Evolutionary conservation across 108 stramenopile species (phyloP).

Genomic region (Schizochytrium sp.): DNA sequence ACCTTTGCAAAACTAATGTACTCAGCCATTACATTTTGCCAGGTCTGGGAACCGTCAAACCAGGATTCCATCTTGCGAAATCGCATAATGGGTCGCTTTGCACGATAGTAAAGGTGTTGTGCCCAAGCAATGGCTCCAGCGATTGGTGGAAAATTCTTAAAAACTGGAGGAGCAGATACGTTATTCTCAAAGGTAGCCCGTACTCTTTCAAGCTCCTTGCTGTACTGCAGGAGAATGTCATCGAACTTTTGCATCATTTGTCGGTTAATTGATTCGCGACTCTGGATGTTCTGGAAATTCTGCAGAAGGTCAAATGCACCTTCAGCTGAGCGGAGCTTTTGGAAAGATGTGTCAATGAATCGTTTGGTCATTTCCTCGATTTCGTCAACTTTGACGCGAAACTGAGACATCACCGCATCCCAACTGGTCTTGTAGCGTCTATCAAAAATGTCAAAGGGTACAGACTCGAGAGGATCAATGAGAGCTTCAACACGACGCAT

Average conservation of each 20-base stretch:
- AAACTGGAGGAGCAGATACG: slow-evolving; percentile 68
- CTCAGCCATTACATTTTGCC: slow-evolving; percentile 75
- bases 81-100: slow-evolving; percentile 79
- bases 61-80: slow-evolving; percentile 78
- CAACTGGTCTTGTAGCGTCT: slow-evolving; percentile 77
- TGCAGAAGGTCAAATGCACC: slow-evolving; percentile 82
- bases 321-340: slow-evolving; percentile 80
- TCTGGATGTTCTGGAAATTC: slow-evolving; percentile 78
- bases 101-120: slow-evolving; percentile 77
- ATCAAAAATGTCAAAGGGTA: slow-evolving; percentile 67
- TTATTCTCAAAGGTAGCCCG: slow-evolving; percentile 66
- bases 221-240: slow-evolving; percentile 79
- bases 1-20: slow-evolving; percentile 79
- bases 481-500: slow-evolving; percentile 71
- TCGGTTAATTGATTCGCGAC: slow-evolving; percentile 71
- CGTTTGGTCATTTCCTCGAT: slow-evolving; percentile 78
- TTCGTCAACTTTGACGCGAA: slow-evolving; percentile 73
- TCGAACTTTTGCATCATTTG: slow-evolving; percentile 77
- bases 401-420: slow-evolving; percentile 75
- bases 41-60: slow-evolving; percentile 72
- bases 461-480: slow-evolving; percentile 64
- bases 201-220: slow-evolving; percentile 75
- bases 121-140: slow-evolving; percentile 83
- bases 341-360: slow-evolving; percentile 80
- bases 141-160: slow-evolving; percentile 80